Evolutionary conservation across 345 rosid genomes (phyloP), one percentile per base, ranked within the genome.

Genomic region (Cardamine resedifolia): DNA sequence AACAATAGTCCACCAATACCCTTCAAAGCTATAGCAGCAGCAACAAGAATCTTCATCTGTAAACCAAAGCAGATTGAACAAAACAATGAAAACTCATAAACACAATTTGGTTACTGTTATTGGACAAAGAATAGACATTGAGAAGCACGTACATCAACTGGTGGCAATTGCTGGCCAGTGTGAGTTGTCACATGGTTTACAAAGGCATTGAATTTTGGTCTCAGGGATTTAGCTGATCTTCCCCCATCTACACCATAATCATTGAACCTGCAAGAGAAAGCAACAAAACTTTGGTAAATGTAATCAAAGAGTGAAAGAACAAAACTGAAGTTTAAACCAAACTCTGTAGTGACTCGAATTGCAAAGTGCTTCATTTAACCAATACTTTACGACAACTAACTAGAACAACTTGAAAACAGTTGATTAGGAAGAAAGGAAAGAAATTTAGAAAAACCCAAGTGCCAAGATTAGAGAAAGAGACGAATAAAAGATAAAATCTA

Each of bases 1-100:
- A 90, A 90, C 47, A 88, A 73, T 49, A 88, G 80, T 50, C 96
- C 81, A 4, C 96, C 96, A 7, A 85, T 30, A 63, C 88, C 94
- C 73, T 88, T 90, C 66, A 86, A 56, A 23, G 87, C 85, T 15
- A 88, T 81, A 9, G 80, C 77, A 60, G 81, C 81, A 43, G 84
- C 83, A 81, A 84, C 82, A 24, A 81, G 76, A 68, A 77, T 18
- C 76, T 82, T 87, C 56, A 81, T 71, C 84, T 83, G 86, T 16
- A 69, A 60, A 66, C 34, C 23, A 41, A 60, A 36, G 45, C 44
- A 15, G 16, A 36, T 21, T 44, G 8, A 50, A 70, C 16, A 63
- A 62, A 45, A 31, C 65, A 73, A 30, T 24, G n/a, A 7, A 14
- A 75, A 50, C 52, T 59, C 34, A 6, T 60, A 31, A 30, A n/a